Evolutionary conservation across 2,329 filamentous ascomycete genomes (phyloP).

Genomic region (Cryphonectria naterciae): DNA sequence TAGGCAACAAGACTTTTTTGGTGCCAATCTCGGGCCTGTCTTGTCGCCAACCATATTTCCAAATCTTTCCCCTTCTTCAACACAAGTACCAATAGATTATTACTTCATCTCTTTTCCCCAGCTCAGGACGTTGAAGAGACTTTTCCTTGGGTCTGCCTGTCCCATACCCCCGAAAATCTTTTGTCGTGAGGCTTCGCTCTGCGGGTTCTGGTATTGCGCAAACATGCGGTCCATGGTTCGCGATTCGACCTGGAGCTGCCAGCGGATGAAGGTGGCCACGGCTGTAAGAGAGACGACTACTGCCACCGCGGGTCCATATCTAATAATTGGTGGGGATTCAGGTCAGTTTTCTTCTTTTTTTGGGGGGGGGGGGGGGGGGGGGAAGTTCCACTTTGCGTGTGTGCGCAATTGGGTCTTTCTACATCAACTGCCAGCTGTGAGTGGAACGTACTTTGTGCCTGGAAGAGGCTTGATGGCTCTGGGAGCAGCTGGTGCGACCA

Average conservation of each 20-base stretch:
- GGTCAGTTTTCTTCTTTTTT: neutral
- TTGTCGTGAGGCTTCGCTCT: conserved; percentile 42
- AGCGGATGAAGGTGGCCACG: conserved; percentile 40
- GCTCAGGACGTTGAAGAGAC: conserved; percentile 25
- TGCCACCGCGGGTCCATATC: conserved; percentile 22
- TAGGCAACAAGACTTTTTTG: neutral
- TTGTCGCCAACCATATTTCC: neutral
- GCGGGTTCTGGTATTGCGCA: conserved; percentile 42
- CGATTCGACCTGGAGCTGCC: conserved; percentile 40
- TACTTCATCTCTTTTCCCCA: conserved; percentile 19
- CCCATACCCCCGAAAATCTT: conserved; percentile 38
- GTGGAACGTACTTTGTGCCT: conserved; percentile 17
- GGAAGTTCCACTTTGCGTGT: neutral
- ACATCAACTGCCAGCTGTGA: neutral
- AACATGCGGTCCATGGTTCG: conserved; percentile 44
- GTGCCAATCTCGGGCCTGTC: neutral
- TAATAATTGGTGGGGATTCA: neutral
- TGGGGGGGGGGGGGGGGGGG: neutral
- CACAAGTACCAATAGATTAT: neutral
- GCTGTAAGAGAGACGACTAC: conserved; percentile 29
- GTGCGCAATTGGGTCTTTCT: neutral
- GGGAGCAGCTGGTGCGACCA: conserved; percentile 7
- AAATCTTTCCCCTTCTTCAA: neutral
- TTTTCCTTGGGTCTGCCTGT: conserved; percentile 21
- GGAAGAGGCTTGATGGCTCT: conserved; percentile 18